Percentiles rank a stretch among this genome's conserved stretches.
Conservation (phyloP, 805 yeast genomes). For the Brettanomyces bruxellensis region DNA sequence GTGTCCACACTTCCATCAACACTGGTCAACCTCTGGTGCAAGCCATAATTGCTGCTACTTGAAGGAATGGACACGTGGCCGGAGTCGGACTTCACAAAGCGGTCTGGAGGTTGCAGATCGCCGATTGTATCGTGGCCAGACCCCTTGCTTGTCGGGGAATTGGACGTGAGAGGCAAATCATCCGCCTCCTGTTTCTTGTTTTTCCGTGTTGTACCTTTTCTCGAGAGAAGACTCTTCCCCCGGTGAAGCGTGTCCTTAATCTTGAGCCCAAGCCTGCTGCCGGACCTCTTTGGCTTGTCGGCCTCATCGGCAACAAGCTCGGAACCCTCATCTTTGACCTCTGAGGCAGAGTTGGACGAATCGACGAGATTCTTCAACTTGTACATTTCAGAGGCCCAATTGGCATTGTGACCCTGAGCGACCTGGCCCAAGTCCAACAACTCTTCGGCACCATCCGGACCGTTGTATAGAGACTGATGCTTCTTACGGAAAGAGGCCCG, state of each 20-base stretch:
- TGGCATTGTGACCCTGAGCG: slow-evolving; percentile 70
- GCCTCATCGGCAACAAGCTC: neutral
- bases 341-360: slow-evolving; percentile 9
- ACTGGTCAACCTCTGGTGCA: neutral
- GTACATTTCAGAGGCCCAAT: slow-evolving; percentile 66
- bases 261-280: neutral
- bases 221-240: slow-evolving; percentile 28
- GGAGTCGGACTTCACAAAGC: neutral
- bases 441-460: slow-evolving; percentile 33
- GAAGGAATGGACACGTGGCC: neutral
- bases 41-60: neutral
- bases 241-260: slow-evolving; percentile 30
- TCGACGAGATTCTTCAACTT: slow-evolving; percentile 31
- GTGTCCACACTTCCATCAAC: slow-evolving; percentile 1
- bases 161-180: neutral
- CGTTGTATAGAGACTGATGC: slow-evolving; percentile 4
- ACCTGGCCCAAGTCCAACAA: slow-evolving; percentile 68
- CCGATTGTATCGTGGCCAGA: slow-evolving; percentile 1
- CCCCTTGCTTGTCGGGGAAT: neutral
- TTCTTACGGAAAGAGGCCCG: slow-evolving; percentile 75
- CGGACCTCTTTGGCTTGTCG: neutral
- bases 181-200: neutral
- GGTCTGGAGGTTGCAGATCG: slow-evolving; percentile 1
- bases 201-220: slow-evolving; percentile 5
- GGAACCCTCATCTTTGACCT: neutral